Base-by-base conservation (phyloP, 129 eudicot genomes). In the Tagetes patula region DNA sequence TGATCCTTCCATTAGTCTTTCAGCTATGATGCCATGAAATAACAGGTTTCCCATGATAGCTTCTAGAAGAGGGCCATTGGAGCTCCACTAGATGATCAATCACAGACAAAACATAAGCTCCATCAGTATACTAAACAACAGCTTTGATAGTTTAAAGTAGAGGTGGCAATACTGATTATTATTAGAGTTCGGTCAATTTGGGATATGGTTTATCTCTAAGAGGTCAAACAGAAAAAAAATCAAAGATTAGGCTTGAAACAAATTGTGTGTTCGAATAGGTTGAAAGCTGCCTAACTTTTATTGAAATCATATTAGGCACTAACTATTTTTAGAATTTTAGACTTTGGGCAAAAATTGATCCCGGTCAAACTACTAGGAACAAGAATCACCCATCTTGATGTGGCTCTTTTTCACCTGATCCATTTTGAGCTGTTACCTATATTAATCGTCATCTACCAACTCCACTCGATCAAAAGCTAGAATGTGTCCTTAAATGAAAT, bases 21-120 rank as follows among this genome's bases (percentile, higher is more conserved):
- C 86, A 7, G 76, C 69, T 47, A 78, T 41, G 56, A 31, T 70
- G 40, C 81, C 81, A 65, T 66, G 65, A 54, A 90, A 60, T 45
- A 65, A 71, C 12, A 84, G 58, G 74, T 82, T 84, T 76, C 88
- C 84, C 76, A 83, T 56, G 34, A 90, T 81, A 63, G 86, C 37
- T 80, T 90, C 96, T 70, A 95, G 74, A 46, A 95, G 72, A 38
- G 99, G 94, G 65, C 96, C 99, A 80, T 84, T 84, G 72, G 97
- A 88, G 79, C 91, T 82, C 93, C 86, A 82, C 99, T 90, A 42
- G 64, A 80, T 13, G 1, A 48, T 41, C 53, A 73, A 11, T 37
- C 53, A 73, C 31, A 75, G 11, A 37, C 20, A 39, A 68, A 58
- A 63, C 34, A 78, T 64, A 20, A 63, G 71, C 63, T 78, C 73